These are phyloP conservation scores for Xenoacremonium recifei DNA, from an alignment of 2,329 filamentous ascomycete species.

Conservation along the genomic window DNA sequence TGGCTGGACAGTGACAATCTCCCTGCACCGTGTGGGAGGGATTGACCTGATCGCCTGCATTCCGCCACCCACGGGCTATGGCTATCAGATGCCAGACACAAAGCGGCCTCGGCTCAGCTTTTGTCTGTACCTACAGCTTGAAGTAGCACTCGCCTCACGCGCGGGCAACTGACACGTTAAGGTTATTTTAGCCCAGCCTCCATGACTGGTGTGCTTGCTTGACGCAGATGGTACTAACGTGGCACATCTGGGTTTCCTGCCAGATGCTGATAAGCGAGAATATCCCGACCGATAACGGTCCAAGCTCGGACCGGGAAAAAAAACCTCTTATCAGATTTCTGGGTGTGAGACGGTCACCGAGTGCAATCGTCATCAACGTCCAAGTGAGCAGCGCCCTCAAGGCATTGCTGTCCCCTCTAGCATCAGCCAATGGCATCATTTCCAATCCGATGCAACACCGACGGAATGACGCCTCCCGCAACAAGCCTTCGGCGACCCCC, in stretches of 20 bases:
- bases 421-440: constrained; percentile 6
- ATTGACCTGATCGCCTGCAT: too few relatives aligned
- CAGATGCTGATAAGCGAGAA: background rate
- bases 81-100: too few relatives aligned
- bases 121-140: background rate
- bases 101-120: too few relatives aligned
- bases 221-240: background rate
- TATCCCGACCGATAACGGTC: background rate
- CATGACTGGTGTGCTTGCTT: background rate
- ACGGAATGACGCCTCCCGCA: background rate
- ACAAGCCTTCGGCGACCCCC: background rate
- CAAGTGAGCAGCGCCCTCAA: too few relatives aligned
- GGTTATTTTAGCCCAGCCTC: background rate
- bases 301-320: too few relatives aligned
- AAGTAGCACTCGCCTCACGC: background rate
- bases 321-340: too few relatives aligned
- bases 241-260: background rate
- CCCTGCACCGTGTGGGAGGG: too few relatives aligned
- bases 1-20: too few relatives aligned
- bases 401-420: background rate
- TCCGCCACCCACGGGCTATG: too few relatives aligned
- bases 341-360: too few relatives aligned
- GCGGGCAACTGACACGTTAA: background rate
- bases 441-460: constrained; percentile 1
- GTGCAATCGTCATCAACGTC: too few relatives aligned